Evolutionary conservation across 345 rosid species (phyloP).

Genomic region (Citrus sp.): DNA sequence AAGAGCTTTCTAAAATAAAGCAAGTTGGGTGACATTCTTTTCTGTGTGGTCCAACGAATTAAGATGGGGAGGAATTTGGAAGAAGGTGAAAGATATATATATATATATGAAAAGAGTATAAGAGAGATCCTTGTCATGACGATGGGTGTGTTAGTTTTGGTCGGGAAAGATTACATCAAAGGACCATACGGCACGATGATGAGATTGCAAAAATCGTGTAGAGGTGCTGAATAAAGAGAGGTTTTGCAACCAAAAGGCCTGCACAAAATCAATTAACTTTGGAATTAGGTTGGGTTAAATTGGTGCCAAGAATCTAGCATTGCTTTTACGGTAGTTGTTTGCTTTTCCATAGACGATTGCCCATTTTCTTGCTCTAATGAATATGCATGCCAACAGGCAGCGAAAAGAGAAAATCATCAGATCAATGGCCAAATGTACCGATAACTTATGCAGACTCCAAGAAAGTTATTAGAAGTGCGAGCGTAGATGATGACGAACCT

Average conservation of each 20-base stretch:
- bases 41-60: not conserved
- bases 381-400: not conserved
- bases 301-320: slow-evolving; percentile 19
- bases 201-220: not conserved
- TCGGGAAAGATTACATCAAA: slow-evolving; percentile 4
- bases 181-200: slow-evolving; percentile 23
- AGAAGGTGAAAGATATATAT: not conserved
- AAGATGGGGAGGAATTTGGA: not conserved
- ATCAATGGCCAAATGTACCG: not conserved
- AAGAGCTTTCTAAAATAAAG: too few relatives aligned
- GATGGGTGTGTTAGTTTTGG: slow-evolving; percentile 2
- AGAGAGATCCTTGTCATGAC: not conserved
- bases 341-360: slow-evolving; percentile 8
- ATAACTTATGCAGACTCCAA: not conserved
- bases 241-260: slow-evolving; percentile 21
- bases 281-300: slow-evolving; percentile 12
- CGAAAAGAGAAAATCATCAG: not conserved
- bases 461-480: not conserved
- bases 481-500: not conserved
- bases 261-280: slow-evolving; percentile 11
- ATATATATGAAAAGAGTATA: not conserved
- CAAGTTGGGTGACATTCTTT: not conserved
- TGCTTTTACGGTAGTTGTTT: slow-evolving; percentile 14
- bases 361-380: not conserved
- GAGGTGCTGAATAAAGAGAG: slow-evolving; percentile 11